Percentiles rank a stretch among this genome's conserved stretches.
Evolutionary conservation across 2,329 filamentous ascomycete species (phyloP).

Genomic region (Arthrobotrys musiformis): DNA sequence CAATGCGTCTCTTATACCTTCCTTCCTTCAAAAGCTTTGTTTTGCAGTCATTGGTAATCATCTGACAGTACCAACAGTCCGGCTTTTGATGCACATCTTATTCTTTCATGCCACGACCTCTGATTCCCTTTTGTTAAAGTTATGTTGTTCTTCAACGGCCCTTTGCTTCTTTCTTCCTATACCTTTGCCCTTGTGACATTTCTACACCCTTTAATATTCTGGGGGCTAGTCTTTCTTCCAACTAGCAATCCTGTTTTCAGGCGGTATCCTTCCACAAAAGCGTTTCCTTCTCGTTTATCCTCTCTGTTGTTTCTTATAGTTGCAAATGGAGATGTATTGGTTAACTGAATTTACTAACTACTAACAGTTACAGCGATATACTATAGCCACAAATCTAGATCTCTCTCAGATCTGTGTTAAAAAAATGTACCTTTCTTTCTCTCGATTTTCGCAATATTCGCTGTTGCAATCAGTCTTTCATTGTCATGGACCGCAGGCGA

Average conservation of each 20-base stretch:
- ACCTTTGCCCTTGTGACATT: conserved; percentile 4
- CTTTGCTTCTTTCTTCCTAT: neutral
- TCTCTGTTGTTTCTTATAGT: conserved; percentile 4
- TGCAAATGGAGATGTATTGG: conserved; percentile 25
- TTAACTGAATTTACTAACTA: conserved; percentile 35
- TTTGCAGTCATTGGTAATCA: conserved; percentile 21
- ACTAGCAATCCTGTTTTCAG: neutral
- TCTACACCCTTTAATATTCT: conserved; percentile 45
- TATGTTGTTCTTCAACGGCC: conserved; percentile 2
- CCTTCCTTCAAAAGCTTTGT: conserved; percentile 38
- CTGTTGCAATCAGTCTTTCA: conserved; percentile 17
- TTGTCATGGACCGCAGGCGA: conserved; percentile 32
- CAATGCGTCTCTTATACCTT: conserved; percentile 19
- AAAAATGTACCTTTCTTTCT: conserved; percentile 25
- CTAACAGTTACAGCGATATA: conserved; percentile 49
- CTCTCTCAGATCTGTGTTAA: conserved; percentile 50
- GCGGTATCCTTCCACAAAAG: conserved; percentile 50
- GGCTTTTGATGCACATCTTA: conserved; percentile 28
- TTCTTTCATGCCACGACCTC: conserved; percentile 33
- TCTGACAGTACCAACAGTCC: conserved; percentile 17
- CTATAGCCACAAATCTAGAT: conserved; percentile 22
- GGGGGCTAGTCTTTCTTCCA: conserved; percentile 30
- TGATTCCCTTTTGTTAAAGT: conserved; percentile 23
- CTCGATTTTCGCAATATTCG: conserved; percentile 1
- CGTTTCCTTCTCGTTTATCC: conserved; percentile 1